These are phyloP conservation scores for Escovopsis sp. DNA, from an alignment of 2,329 filamentous ascomycete species.

Conservation along the genomic window DNA sequence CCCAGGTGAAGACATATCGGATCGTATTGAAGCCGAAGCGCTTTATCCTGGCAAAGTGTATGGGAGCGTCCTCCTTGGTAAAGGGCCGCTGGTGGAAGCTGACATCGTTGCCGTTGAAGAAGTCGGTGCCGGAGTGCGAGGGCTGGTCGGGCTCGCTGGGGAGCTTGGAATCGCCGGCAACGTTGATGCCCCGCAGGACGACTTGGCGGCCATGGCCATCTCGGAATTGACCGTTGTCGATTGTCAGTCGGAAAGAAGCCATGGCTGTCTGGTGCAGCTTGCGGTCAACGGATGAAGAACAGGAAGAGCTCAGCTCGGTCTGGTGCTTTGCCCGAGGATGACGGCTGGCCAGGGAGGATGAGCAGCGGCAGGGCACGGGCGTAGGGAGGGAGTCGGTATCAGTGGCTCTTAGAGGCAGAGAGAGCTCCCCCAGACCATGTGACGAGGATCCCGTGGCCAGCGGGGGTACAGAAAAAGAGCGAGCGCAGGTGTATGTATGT, in stretches of 20 bases:
- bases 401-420: too few species aligned
- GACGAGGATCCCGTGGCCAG: too few species aligned
- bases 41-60: conserved; percentile 73
- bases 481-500: too few species aligned
- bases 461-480: too few species aligned
- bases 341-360: background rate
- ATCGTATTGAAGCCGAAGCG: conserved; percentile 94
- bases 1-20: conserved; percentile 95
- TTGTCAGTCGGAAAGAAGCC: conserved; percentile 61
- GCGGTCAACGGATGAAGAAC: background rate
- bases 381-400: background rate
- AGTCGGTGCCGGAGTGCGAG: conserved; percentile 61
- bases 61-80: conserved; percentile 62
- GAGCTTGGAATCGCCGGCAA: conserved; percentile 80
- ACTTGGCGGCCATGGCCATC: conserved; percentile 74
- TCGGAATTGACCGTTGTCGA: conserved; percentile 75
- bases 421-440: too few species aligned
- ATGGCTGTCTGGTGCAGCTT: conserved; percentile 28
- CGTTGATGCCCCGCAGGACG: conserved; percentile 83
- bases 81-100: conserved; percentile 84
- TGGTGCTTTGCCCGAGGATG: background rate
- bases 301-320: background rate
- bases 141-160: conserved; percentile 69
- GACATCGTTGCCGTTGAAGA: conserved; percentile 87
- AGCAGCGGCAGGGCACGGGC: background rate